A percentile compares a stretch with the other conserved stretches of the same genome.
These are phyloP conservation scores for Termitomyces sp. DNA, from an alignment of 768 basidiomycete genomes.

Conservation along the genomic window DNA sequence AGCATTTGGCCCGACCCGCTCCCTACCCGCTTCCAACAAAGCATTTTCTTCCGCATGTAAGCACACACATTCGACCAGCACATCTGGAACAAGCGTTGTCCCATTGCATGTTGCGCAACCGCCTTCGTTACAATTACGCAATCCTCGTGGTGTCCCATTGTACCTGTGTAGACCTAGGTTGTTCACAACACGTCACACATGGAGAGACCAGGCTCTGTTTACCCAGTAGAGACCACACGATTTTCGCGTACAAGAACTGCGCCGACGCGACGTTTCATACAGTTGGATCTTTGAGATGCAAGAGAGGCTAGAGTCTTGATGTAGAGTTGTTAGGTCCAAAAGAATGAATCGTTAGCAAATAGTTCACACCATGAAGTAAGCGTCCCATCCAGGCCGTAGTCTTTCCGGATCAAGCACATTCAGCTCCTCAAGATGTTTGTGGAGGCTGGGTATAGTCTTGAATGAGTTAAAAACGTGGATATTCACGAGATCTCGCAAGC, in stretches of 20 bases:
- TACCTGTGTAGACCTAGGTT: slow-evolving; percentile 51
- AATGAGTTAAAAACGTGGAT: slow-evolving; percentile 69
- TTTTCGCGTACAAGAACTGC: slow-evolving; percentile 88
- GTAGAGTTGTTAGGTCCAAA: neutral
- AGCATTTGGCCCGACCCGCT: slow-evolving; percentile 76
- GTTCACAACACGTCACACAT: neutral
- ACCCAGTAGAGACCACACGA: slow-evolving; percentile 80
- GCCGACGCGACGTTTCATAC: slow-evolving; percentile 96
- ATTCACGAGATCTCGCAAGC: slow-evolving; percentile 49
- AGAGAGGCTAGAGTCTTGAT: slow-evolving; percentile 81
- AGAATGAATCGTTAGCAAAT: neutral
- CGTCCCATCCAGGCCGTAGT: slow-evolving; percentile 89
- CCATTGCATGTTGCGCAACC: slow-evolving; percentile 84
- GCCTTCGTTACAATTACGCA: slow-evolving; percentile 88
- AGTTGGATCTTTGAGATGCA: slow-evolving; percentile 87
- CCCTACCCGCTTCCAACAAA: slow-evolving; percentile 88
- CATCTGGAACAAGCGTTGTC: slow-evolving; percentile 37
- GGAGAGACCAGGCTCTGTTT: slow-evolving; percentile 17
- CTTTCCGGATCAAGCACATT: slow-evolving; percentile 72
- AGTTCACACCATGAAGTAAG: slow-evolving; percentile 87
- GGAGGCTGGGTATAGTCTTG: slow-evolving; percentile 45
- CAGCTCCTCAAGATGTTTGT: slow-evolving; percentile 61
- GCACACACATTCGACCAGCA: slow-evolving; percentile 81
- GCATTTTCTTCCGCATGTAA: slow-evolving; percentile 99
- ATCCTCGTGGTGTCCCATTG: slow-evolving; percentile 92